A percentile compares a stretch with the other conserved stretches of the same genome.
Conservation (phyloP, 208 protist species). For the Leishmania lainsoni region DNA sequence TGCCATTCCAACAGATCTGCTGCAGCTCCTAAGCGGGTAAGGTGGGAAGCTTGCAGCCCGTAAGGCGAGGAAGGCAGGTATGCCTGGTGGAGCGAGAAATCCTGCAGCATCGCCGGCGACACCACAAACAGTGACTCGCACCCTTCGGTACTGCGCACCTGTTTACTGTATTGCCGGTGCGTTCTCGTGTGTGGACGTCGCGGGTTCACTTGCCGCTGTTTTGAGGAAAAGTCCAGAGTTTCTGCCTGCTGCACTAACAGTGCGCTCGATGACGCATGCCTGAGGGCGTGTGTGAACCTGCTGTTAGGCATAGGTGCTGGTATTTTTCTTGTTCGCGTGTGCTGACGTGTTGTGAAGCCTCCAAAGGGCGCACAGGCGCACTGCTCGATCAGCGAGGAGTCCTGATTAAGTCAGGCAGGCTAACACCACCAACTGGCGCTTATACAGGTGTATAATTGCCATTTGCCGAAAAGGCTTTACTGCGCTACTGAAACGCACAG, state of each 20-base stretch:
- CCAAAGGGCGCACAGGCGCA: no score
- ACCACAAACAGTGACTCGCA: not conserved
- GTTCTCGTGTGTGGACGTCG: not conserved
- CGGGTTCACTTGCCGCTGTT: not conserved
- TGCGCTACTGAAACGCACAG: not conserved
- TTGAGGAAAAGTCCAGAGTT: not conserved
- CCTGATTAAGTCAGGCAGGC: not conserved
- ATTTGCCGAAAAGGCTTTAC: not conserved
- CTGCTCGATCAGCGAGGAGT: not conserved
- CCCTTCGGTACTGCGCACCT: not conserved
- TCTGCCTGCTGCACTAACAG: not conserved
- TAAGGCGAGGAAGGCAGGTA: not conserved
- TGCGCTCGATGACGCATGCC: not conserved
- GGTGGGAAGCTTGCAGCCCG: not conserved
- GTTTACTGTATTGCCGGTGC: not conserved
- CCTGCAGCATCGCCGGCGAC: not conserved
- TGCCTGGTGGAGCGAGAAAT: not conserved
- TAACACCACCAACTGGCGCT: not conserved
- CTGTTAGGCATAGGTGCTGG: not conserved
- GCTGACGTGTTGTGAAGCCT: not conserved
- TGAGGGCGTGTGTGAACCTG: not conserved
- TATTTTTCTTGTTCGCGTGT: not conserved
- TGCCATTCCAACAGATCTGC: slow-evolving; percentile 72
- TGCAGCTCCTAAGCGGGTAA: slow-evolving; percentile 75
- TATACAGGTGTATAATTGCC: not conserved